Evolutionary conservation across 2,329 filamentous ascomycete genomes (phyloP).

Genomic region (Helminthosporium solani): DNA sequence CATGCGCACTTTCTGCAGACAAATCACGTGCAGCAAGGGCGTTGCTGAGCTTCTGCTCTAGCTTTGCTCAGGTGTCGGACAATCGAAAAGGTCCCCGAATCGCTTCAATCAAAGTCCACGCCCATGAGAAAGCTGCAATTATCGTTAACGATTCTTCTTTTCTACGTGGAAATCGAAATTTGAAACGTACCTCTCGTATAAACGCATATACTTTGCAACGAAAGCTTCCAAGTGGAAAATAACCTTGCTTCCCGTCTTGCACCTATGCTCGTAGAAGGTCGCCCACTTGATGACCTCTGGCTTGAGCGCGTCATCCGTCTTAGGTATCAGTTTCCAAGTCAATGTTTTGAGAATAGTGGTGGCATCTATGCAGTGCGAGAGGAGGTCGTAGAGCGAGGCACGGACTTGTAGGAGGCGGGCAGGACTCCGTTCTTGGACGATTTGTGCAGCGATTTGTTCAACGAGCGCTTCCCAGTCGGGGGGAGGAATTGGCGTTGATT

Average conservation of each 20-base stretch:
- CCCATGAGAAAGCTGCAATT: conserved; percentile 64
- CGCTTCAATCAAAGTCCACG: conserved; percentile 53
- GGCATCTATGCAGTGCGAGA: conserved; percentile 95
- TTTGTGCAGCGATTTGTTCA: conserved; percentile 84
- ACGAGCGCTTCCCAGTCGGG: conserved; percentile 97
- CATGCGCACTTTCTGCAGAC: too few species aligned
- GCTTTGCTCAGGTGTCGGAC: too few species aligned
- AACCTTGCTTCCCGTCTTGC: conserved; percentile 87
- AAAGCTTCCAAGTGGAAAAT: conserved; percentile 99
- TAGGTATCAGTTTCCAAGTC: conserved; percentile 85
- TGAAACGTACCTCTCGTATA: conserved; percentile 76
- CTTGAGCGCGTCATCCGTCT: conserved; percentile 87
- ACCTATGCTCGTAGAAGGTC: conserved; percentile 94
- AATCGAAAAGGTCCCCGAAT: background rate
- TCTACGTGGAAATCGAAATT: background rate
- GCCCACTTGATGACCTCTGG: conserved; percentile 93
- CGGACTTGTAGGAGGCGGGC: conserved; percentile 83
- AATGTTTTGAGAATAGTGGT: conserved; percentile 93
- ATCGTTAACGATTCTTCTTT: conserved; percentile 2
- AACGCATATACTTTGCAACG: conserved; percentile 97
- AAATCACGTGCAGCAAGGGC: too few species aligned
- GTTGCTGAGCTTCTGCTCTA: too few species aligned
- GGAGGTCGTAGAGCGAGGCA: conserved; percentile 91
- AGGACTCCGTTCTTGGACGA: conserved; percentile 90
- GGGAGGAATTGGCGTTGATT: conserved; percentile 84